Conservation (phyloP, 2,329 filamentous ascomycete species). For the Fusarium staphyleae region DNA sequence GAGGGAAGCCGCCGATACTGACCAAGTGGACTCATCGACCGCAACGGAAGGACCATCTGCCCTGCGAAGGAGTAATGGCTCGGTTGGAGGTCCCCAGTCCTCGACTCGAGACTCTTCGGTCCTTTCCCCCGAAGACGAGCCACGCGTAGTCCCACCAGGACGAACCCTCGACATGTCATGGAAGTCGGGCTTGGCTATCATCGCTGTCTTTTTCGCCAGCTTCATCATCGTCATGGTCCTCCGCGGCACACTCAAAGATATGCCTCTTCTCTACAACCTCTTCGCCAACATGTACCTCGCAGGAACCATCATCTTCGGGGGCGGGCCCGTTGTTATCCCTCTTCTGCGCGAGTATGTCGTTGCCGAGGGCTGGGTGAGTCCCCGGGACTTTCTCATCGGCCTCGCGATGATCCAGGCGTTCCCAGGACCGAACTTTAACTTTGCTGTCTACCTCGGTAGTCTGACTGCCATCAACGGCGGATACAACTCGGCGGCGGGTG, state of each 20-base stretch:
- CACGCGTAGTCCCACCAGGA: slow-evolving; percentile 45
- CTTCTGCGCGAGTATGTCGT: slow-evolving; percentile 70
- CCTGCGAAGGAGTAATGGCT: slow-evolving; percentile 7
- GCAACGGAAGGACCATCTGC: not conserved
- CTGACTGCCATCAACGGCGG: slow-evolving; percentile 54
- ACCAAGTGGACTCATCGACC: not conserved
- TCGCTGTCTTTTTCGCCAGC: slow-evolving; percentile 58
- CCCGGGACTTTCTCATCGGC: slow-evolving; percentile 75
- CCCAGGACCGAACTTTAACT: slow-evolving; percentile 59
- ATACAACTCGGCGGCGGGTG: slow-evolving; percentile 52
- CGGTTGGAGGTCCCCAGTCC: not conserved
- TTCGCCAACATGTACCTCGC: slow-evolving; percentile 79
- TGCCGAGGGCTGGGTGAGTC: slow-evolving; percentile 71
- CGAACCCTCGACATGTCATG: slow-evolving; percentile 53
- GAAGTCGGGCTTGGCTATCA: slow-evolving; percentile 52
- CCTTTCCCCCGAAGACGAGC: slow-evolving; percentile 12
- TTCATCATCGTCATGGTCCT: slow-evolving; percentile 65
- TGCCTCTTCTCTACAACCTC: slow-evolving; percentile 62
- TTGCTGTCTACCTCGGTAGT: slow-evolving; percentile 64
- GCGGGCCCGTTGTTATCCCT: slow-evolving; percentile 70
- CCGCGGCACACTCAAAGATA: slow-evolving; percentile 49
- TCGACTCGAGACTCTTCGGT: not conserved
- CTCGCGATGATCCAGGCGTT: slow-evolving; percentile 76
- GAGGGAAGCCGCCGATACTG: not conserved
- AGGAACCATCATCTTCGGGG: slow-evolving; percentile 72